Evolutionary conservation across 2,329 filamentous ascomycete genomes (phyloP), one percentile per base, ranked within the genome.

Genomic region (Aaosphaeria pasadenensis): DNA sequence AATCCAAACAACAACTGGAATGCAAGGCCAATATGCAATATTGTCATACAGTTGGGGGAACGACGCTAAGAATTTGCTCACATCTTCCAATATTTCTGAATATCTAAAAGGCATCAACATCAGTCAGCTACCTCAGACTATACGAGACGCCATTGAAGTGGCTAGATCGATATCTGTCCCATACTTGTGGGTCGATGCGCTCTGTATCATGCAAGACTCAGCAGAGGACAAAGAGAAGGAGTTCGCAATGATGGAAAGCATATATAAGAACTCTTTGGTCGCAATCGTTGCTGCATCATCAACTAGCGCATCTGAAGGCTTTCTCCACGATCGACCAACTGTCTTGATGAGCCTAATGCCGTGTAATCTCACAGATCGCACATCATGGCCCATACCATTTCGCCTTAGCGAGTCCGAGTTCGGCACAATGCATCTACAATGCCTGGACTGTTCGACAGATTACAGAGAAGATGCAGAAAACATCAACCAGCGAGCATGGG

Each of bases 161-260:
- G 39, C 43, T 6, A 9, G 38, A 13, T 6, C 13, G 5, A 42
- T 46, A 42, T n/a, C 38, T 4, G 13, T 49, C 9, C 28, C 13
- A 11, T 50, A 50, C 30, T 17, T 50, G 11, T 50, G 48, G 48
- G 39, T 50, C n/a, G 48, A 50, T 30, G 29, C 40, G 11, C 36
- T 50, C 3, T 50, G 48, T 33, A 50, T 50, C 4, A 7, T 50
- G 4, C 48, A 50, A 32, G 48, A 50, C 28, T 47, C 40, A 7
- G 24, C 39, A 6, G 48, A 50, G 24, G 48, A 50, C 31, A 40
- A 42, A 39, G 11, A 28, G 4, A 44, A 7, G 5, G 42, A 50
- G 31, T 11, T 42, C 9, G 39, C 40, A 7, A 39, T 31, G 2
- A 50, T 50, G 48, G 44, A 33, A 5, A 3, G 35, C 7, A 41